A percentile compares a stretch with the other conserved stretches of the same genome.
Evolutionary conservation across 208 protist genomes (phyloP).

Genomic region (Trichomonas vaginalis): DNA sequence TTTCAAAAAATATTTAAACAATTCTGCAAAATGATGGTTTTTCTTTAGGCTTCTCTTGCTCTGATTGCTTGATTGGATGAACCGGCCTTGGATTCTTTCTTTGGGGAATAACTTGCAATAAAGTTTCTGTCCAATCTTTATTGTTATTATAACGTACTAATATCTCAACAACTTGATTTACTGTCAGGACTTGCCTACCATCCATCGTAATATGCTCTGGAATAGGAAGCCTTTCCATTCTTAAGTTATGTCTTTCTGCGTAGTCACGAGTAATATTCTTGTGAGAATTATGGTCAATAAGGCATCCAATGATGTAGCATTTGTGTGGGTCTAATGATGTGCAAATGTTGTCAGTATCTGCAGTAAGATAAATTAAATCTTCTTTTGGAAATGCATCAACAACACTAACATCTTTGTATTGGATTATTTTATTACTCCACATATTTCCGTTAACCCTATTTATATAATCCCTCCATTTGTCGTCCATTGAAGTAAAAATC

Average conservation of each 20-base stretch:
- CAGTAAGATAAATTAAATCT: not conserved
- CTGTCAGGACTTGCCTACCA: not conserved
- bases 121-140: not conserved
- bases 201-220: not conserved
- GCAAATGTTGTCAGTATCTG: not conserved
- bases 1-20: not conserved
- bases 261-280: not conserved
- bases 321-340: not conserved
- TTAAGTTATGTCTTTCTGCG: not conserved
- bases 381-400: not conserved
- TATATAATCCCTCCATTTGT: not conserved
- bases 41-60: not conserved
- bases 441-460: not conserved
- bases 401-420: not conserved
- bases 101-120: not conserved
- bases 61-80: not conserved
- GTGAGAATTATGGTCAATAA: not conserved
- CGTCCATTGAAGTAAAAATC: not conserved
- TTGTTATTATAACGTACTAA: not conserved
- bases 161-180: not conserved
- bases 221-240: conserved; percentile 16
- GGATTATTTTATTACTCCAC: not conserved
- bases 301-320: not conserved
- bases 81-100: not conserved
- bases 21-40: not conserved